A percentile compares a stretch with the other conserved stretches of the same genome.
These are phyloP conservation scores for Dionaea muscipula DNA, from an alignment of 179 eudicot species.

Conservation along the genomic window DNA sequence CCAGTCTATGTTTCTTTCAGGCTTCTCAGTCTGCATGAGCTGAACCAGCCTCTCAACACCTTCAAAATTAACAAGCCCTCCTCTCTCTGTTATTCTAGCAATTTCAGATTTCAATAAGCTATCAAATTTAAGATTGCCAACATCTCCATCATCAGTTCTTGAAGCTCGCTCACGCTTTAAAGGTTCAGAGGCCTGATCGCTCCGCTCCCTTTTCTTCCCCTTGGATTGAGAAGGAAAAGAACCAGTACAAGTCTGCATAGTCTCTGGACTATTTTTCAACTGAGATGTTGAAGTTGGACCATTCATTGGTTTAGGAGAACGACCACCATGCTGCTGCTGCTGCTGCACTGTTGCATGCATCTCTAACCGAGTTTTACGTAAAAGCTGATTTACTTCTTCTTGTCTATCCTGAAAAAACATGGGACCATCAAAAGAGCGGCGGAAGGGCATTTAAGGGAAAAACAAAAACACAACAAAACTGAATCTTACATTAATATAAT, in stretches of 20 bases:
- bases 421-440: not conserved
- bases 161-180: conserved; percentile 54
- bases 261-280: conserved; percentile 58
- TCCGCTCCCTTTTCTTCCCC: conserved; percentile 77
- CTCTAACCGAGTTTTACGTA: conserved; percentile 43
- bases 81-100: conserved; percentile 63
- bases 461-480: not conserved
- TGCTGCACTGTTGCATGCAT: conserved; percentile 58
- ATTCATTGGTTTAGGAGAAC: conserved; percentile 64
- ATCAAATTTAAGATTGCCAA: conserved; percentile 35
- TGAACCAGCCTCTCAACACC: conserved; percentile 68
- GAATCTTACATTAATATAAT: conserved; percentile 63
- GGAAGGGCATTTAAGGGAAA: not conserved
- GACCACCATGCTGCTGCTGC: conserved; percentile 55
- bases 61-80: conserved; percentile 61
- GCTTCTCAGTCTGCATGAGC: conserved; percentile 68
- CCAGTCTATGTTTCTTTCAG: conserved; percentile 55
- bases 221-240: conserved; percentile 44
- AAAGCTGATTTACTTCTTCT: conserved; percentile 63
- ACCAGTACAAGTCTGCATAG: conserved; percentile 36
- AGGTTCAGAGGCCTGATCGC: conserved; percentile 47
- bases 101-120: conserved; percentile 48
- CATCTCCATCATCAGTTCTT: conserved; percentile 51
- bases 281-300: conserved; percentile 49
- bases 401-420: conserved; percentile 51